Evolutionary conservation across 306 rosid species (phyloP), one percentile per base, ranked within the genome.

Genomic region (Quercus glauca): DNA sequence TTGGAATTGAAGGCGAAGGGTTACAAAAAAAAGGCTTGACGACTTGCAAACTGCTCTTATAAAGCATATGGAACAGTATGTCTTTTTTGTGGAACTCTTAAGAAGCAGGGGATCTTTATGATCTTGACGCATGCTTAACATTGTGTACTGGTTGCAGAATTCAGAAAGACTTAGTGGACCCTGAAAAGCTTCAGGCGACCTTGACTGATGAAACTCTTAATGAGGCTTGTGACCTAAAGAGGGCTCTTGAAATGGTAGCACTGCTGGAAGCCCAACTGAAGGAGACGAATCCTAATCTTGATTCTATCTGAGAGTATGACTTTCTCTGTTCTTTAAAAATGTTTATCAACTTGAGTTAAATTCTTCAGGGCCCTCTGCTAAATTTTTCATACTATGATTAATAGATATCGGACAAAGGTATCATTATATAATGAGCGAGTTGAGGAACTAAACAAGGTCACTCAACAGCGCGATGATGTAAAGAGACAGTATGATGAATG

Each of bases 51-150:
- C 64, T 88, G 88, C 93, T 59, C 81, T 90, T 83, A n/a, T 31
- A 74, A 93, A 90, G 87, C 93, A 91, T 86, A 84, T 93, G 78
- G 98, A 95, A 71, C 99, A 95, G 98, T 95, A 92, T 45, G 97
- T 84, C 37, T 43, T 43, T 80, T 80, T 11, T 33, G 5, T 63
- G 69, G 57, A 23, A 73, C 65, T 69, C 23, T 59, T 60, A 43
- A 70, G 31, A 75, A 74, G 31, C n/a, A 4, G 58, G 51, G 9
- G 52, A 1, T 70, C 41, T 76, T 64, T 70, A 41, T 69, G 69
- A 83, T 86, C 73, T 26, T 81, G 56, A 69, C 37, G 71, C 71
- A 69, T 5, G 37, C 37, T 33, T 82, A 25, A 53, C 70, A 55
- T 76, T 73, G 58, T 64, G 59, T 26, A 71, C 52, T 83, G 73